Evolutionary conservation across 192 early-diverging fungal genomes (phyloP).

Genomic region (Entophlyctis helioformis): DNA sequence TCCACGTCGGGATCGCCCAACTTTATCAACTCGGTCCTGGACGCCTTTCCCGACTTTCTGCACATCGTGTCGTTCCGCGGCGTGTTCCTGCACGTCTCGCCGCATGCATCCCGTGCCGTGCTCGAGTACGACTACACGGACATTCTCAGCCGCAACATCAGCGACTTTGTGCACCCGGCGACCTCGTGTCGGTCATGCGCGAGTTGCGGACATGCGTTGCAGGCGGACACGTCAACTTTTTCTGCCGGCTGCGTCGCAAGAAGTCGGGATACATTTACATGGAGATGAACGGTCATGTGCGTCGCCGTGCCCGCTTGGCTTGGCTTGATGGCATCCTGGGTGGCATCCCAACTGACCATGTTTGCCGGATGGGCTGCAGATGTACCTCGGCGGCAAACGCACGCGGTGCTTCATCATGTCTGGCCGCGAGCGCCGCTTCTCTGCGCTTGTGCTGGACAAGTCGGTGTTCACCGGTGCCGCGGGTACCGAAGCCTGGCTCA

Average conservation of each 20-base stretch:
- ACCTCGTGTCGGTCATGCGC: slow-evolving; percentile 54
- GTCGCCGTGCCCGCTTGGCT: background rate
- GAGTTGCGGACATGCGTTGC: slow-evolving; percentile 41
- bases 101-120: slow-evolving; percentile 17
- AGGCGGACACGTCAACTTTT: slow-evolving; percentile 35
- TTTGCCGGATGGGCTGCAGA: slow-evolving; percentile 27
- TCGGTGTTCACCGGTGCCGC: slow-evolving; percentile 16
- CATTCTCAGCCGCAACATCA: slow-evolving; percentile 42
- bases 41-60: slow-evolving; percentile 47
- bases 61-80: slow-evolving; percentile 57
- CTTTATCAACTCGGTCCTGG: slow-evolving; percentile 19
- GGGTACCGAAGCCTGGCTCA: slow-evolving; percentile 43
- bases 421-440: slow-evolving; percentile 37
- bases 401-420: slow-evolving; percentile 57
- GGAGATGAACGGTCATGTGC: slow-evolving; percentile 49
- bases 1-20: background rate
- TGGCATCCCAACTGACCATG: background rate
- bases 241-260: slow-evolving; percentile 52
- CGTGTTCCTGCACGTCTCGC: slow-evolving; percentile 51
- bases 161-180: slow-evolving; percentile 54
- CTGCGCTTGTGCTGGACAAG: slow-evolving; percentile 18
- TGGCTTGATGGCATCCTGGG: background rate
- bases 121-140: slow-evolving; percentile 44
- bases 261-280: slow-evolving; percentile 49
- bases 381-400: slow-evolving; percentile 39